Evolutionary conservation across 2,329 filamentous ascomycete genomes (phyloP), one percentile per base, ranked within the genome.

Genomic region (Dactylonectria estremocensis): DNA sequence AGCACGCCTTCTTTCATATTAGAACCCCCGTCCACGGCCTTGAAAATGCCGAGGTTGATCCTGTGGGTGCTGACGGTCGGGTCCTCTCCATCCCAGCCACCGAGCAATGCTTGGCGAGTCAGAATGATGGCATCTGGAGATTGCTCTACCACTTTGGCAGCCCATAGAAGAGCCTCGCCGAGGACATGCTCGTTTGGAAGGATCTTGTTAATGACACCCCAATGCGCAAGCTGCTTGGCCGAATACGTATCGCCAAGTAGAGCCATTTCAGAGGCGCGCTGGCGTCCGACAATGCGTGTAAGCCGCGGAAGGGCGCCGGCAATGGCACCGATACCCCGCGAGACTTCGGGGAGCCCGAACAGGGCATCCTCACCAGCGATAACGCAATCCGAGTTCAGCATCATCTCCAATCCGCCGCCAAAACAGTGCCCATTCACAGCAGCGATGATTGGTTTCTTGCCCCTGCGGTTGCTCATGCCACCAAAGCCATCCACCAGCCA

Each of bases 71-170:
- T 91, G 68, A 88, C 85, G 77, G 90, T 89, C 0, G 90, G 91
- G 11, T 90, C 89, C 20, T 91, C 81, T 0, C 85, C 87, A 73
- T 94, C 92, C 92, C 92, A 95, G 0, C 91, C 92, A 70, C 92
- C 80, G 79, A 92, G 88, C 56, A 96, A 76, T 0, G 92, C 93
- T 76, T 91, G 90, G 22, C 92, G 85, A 67, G 85, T 91, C n/a
- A 94, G 91, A 74, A 95, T 89, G 33, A 95, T 88, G 24, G 91
- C 86, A 80, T 96, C 93, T 2, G 93, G 93, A 72, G 91, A 93
- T 79, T 92, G 91, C 66, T 77, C 86, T 18, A 88, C 88, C 73
- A 95, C 87, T 76, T 85, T 81, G 48, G 77, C 80, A 14, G 93
- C 93, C 78, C 92, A 84, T 67, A 82, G 80, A 40, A 95, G 72